phyloP scores from a whole-genome alignment of 2,329 filamentous ascomycete genomes.

The Calonectria leucothoes region DNA sequence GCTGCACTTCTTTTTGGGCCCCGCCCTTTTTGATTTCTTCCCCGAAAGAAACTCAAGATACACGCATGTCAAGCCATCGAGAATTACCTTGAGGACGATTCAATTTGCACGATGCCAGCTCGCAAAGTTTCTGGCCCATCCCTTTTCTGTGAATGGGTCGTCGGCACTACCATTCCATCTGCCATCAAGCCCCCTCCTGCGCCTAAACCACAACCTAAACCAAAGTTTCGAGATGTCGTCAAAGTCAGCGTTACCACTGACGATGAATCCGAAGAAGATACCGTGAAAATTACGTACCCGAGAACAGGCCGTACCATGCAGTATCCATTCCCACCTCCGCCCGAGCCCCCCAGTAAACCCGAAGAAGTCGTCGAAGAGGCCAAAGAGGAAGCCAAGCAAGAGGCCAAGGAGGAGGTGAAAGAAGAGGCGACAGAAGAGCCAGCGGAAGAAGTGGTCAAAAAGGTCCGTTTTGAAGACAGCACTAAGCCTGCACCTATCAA shows the following conservation, averaged over 20 bases:
- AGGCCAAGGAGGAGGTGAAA: background rate
- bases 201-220: constrained; percentile 24
- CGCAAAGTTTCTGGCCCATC: constrained; percentile 34
- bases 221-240: constrained; percentile 47
- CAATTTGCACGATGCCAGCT: constrained; percentile 27
- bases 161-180: constrained; percentile 50
- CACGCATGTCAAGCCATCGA: no score
- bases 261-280: constrained; percentile 63
- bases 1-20: background rate
- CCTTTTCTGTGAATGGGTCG: constrained; percentile 55
- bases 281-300: constrained; percentile 61
- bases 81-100: no score
- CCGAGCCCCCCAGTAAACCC: background rate
- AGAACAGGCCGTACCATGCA: constrained; percentile 44
- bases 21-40: background rate
- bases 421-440: background rate
- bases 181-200: constrained; percentile 43
- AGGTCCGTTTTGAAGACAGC: constrained; percentile 57
- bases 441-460: constrained; percentile 47
- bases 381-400: background rate
- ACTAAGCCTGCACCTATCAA: constrained; percentile 35
- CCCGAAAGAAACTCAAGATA: background rate
- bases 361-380: background rate
- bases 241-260: constrained; percentile 60
- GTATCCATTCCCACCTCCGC: background rate